These are phyloP conservation scores for Castanospermum australe DNA, from an alignment of 306 rosid genomes.

Conservation along the genomic window DNA sequence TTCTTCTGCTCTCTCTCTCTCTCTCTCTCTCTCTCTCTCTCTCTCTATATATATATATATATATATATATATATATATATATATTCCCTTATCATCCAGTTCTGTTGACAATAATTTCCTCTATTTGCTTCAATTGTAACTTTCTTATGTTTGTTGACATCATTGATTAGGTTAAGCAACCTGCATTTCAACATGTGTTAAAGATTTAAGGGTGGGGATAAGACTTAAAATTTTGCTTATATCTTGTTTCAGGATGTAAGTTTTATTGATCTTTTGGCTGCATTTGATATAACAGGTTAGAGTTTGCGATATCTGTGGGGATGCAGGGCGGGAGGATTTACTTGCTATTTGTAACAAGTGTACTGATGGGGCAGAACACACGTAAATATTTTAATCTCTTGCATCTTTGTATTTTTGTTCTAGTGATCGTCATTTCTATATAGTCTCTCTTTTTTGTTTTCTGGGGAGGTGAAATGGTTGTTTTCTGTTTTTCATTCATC, in stretches of 20 bases:
- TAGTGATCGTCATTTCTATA: not conserved
- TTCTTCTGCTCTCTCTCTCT: not conserved
- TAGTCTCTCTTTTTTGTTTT: not conserved
- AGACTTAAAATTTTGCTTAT: not conserved
- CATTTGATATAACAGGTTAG: constrained; percentile 24
- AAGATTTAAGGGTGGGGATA: not conserved
- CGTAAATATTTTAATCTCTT: constrained; percentile 25
- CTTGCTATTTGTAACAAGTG: constrained; percentile 36
- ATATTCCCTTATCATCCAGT: not conserved
- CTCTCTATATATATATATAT: no score
- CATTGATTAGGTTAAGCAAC: not conserved
- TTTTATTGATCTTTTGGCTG: not conserved
- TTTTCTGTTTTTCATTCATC: constrained; percentile 8
- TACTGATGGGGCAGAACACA: constrained; percentile 36
- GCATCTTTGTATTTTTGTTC: not conserved
- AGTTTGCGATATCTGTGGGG: constrained; percentile 43
- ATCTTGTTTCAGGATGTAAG: not conserved
- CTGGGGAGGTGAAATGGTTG: not conserved
- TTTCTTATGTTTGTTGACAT: not conserved
- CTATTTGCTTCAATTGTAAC: not conserved
- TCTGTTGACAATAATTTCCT: not conserved
- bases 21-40: no score
- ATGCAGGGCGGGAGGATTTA: constrained; percentile 11
- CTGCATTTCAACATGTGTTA: not conserved
- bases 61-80: no score